Base-by-base conservation (phyloP, 1,139 yeast species). In the Yamadazyma dushanensis region DNA sequence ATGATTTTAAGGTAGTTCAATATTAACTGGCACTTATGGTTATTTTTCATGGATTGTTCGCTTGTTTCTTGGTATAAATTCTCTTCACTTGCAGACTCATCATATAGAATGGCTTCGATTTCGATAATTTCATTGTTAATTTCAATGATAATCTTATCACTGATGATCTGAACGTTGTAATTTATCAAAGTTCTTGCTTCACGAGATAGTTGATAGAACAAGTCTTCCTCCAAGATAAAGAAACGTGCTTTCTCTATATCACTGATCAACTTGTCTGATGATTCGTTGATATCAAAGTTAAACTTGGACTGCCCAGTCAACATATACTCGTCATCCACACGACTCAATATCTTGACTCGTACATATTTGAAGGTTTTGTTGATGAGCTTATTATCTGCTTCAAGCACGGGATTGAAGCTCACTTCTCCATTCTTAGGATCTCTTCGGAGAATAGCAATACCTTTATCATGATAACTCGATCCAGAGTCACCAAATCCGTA, bases 401-500 rank as follows among this genome's bases (percentile, higher is more conserved):
- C 43, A 29, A 46, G 48, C 31, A 59, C 26, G 1, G 76, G 71
- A 26, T 54, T 52, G 41, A 71, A 69, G 1, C 56, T 36, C 9
- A 69, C 54, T 16, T 55, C 62, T 0, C 75, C 75, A 1, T 59
- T 50, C n/a, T 39, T 43, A 13, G 50, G 52, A 39, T 64, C 61
- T 40, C 66, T 63, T 45, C 78, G 62, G 40, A 88, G 62, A 1
- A 83, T 59, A 0, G 95, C 96, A 29, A 82, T 63, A 1, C 97
- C 97, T 44, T 76, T 74, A 47, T 87, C 94, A 36, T 63, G 62
- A 50, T 77, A 86, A 23, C 71, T 76, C 1, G 96, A 86, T 0
- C 97, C 98, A 0, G 95, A 80, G 56, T 89, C 97, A 8, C 85
- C 92, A 59, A 78, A 92, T 0, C 97, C 97, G 54, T 85, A 90